These are phyloP conservation scores for Quercus suber DNA, from an alignment of 306 rosid species.

Conservation along the genomic window DNA sequence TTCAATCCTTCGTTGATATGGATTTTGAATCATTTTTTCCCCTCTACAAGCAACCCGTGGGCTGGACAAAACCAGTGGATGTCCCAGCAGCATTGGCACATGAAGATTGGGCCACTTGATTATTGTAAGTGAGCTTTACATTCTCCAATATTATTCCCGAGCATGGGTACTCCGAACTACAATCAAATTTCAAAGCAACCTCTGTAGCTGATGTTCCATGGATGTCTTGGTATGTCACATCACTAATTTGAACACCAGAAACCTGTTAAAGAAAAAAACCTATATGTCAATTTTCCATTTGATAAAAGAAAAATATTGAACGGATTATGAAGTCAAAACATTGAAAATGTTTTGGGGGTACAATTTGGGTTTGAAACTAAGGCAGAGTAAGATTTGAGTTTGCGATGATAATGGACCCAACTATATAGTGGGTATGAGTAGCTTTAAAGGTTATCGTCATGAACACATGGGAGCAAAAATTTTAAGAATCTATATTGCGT, in stretches of 20 bases:
- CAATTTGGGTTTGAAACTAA: too few species aligned
- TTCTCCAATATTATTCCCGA: constrained; percentile 18
- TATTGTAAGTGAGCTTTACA: constrained; percentile 22
- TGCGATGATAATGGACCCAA: too few species aligned
- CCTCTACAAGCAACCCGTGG: constrained; percentile 23
- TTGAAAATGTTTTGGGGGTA: too few species aligned
- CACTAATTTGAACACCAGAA: constrained; percentile 32
- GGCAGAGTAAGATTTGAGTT: too few species aligned
- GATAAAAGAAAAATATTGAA: too few species aligned
- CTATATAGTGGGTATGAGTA: too few species aligned
- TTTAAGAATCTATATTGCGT: too few species aligned
- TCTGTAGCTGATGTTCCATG: constrained; percentile 35
- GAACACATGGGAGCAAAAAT: too few species aligned
- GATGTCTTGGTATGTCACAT: constrained; percentile 25
- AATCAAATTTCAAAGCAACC: constrained; percentile 36
- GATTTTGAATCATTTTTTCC: too few species aligned
- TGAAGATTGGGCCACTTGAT: constrained; percentile 17
- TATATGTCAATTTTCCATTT: not conserved
- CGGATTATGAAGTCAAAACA: too few species aligned
- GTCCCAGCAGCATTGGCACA: constrained; percentile 27
- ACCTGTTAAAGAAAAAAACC: not conserved
- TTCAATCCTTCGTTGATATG: not conserved
- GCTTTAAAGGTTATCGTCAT: too few species aligned
- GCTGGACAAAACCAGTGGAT: constrained; percentile 27
- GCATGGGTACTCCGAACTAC: constrained; percentile 32